Evolutionary conservation across 352 stramenopile species (phyloP), one percentile per base, ranked within the genome.

Genomic region (Pythium brachiatum): DNA sequence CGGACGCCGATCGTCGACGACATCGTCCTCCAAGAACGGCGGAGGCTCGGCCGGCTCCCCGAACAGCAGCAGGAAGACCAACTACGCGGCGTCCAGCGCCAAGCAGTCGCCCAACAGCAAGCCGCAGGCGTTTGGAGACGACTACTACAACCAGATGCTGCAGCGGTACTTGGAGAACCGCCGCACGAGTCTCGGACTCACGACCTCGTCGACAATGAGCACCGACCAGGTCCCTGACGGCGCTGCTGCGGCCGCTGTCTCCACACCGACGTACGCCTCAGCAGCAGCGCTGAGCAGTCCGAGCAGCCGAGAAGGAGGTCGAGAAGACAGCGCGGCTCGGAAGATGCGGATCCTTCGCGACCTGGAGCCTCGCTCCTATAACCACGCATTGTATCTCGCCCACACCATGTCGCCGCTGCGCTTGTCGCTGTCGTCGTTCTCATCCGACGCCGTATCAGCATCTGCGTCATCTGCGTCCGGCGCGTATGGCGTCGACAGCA

Each of bases 111-210:
- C 73, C 11, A 68, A 60, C 9, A 54, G 58, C 15, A 65, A 73
- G 20, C 23, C 63, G 27, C 29, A 31, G 47, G 9, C 53, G 16
- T 73, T 73, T 7, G 76, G 86, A 18, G 82, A 89, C n/a, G 82
- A 86, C 31, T 89, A 91, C 59, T 91, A 91, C 63, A 75, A 89
- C 46, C 73, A 74, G 21, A 39, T 81, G 48, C 66, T 91, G 44
- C 74, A 86, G 43, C 79, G 75, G 23, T 85, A 88, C 52, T 53
- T 91, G 25, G 51, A 56, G 26, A 66, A 67, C 46, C 73, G 76
- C 44, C 79, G 81, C 64, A 78, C 77, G 36, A 83, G 76, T 53
- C 85, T 77, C 64, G 78, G 60, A 20, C 46, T 73, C 25, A 81
- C 75, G 55, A 73, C 79, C 48, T 68, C 62, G n/a, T 58, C 84